Evolutionary conservation across 2,329 filamentous ascomycete genomes (phyloP).

Genomic region (Exophiala spinifera): DNA sequence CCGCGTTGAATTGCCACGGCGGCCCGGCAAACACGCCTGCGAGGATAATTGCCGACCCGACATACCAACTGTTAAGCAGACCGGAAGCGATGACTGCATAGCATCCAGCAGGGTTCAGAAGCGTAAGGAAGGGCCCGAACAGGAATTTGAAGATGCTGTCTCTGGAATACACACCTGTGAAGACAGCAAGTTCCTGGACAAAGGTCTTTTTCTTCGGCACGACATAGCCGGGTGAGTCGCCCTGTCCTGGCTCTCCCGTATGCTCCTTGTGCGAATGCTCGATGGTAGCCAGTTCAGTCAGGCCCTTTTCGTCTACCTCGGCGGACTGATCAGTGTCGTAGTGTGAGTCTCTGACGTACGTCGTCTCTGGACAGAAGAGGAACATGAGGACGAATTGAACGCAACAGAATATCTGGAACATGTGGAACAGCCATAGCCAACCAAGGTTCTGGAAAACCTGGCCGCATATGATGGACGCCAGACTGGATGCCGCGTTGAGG

Average conservation of each 20-base stretch:
- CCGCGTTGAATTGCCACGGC: conserved; percentile 33
- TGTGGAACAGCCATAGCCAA: conserved; percentile 28
- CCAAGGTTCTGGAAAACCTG: conserved; percentile 28
- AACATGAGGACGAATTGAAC: conserved; percentile 32
- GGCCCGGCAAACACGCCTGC: conserved; percentile 34
- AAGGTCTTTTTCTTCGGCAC: conserved; percentile 23
- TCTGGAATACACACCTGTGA: conserved; percentile 22
- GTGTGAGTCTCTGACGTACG: conserved; percentile 29
- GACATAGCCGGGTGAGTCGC: not conserved
- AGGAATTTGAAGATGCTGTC: conserved; percentile 29
- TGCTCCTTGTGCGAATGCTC: conserved; percentile 20
- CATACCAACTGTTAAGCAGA: conserved; percentile 30
- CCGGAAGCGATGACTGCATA: conserved; percentile 26
- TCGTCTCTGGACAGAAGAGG: conserved; percentile 32
- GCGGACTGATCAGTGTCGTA: conserved; percentile 29
- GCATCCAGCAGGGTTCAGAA: conserved; percentile 32
- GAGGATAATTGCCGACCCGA: conserved; percentile 29
- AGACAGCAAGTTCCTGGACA: conserved; percentile 24
- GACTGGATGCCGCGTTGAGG: conserved; percentile 31
- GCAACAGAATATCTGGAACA: conserved; percentile 33
- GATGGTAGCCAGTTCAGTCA: conserved; percentile 18
- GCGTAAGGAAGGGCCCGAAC: conserved; percentile 33
- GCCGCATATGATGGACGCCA: conserved; percentile 39
- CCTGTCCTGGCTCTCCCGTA: conserved; percentile 11
- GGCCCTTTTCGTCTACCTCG: conserved; percentile 13